phyloP scores from a whole-genome alignment of 352 stramenopile genomes.

The Phytophthora hybrid region DNA sequence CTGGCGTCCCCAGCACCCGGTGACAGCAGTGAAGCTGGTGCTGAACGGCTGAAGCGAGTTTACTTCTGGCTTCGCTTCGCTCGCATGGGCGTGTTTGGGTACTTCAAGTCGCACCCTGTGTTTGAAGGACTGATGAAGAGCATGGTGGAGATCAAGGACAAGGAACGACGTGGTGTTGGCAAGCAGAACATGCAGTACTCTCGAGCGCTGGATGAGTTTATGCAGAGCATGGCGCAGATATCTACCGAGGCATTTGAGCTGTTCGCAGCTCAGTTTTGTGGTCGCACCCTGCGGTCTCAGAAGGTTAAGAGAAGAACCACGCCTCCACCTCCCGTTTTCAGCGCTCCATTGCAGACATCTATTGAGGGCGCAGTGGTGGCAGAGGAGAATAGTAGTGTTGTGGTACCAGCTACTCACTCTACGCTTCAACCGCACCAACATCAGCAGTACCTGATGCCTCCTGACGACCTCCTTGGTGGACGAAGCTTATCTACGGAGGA shows the following conservation, averaged over 20 bases:
- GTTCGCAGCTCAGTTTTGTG: constrained; percentile 80
- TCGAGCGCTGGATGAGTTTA: constrained; percentile 74
- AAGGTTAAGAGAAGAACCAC: constrained; percentile 63
- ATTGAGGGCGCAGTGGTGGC: constrained; percentile 1
- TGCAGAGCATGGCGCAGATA: constrained; percentile 64
- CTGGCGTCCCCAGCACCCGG: constrained; percentile 20
- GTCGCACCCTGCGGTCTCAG: constrained; percentile 73
- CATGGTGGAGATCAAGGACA: constrained; percentile 88
- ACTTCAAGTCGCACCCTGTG: constrained; percentile 74
- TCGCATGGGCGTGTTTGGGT: constrained; percentile 75
- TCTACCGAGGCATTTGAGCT: constrained; percentile 82
- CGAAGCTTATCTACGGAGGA: constrained; percentile 66
- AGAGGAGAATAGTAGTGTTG: constrained; percentile 16
- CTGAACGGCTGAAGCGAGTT: constrained; percentile 49
- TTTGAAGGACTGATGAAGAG: constrained; percentile 83
- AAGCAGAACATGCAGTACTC: constrained; percentile 91
- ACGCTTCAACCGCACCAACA: constrained; percentile 28
- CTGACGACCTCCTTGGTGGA: constrained; percentile 58
- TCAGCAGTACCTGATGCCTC: constrained; percentile 54
- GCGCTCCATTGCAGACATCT: constrained; percentile 8
- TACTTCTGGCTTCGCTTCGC: constrained; percentile 79
- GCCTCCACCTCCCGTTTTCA: constrained; percentile 4
- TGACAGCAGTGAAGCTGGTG: constrained; percentile 14
- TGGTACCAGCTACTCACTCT: constrained; percentile 8
- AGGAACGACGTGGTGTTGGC: constrained; percentile 77